phyloP scores from a whole-genome alignment of 2,329 filamentous ascomycete genomes.

The Colletotrichum abscissum region DNA sequence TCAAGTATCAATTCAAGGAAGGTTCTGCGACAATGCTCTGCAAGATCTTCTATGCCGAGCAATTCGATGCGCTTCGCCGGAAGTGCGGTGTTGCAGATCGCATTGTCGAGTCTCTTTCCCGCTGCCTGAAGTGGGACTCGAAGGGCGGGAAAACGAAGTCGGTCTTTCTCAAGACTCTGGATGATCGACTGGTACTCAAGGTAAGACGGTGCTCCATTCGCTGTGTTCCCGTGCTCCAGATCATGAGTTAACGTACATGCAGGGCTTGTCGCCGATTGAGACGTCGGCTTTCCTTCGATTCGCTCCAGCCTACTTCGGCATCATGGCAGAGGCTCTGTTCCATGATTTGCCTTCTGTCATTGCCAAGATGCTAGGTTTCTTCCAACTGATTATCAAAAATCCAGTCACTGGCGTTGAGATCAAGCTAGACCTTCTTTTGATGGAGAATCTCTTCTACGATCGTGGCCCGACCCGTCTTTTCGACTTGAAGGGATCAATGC shows the following conservation, averaged over 20 bases:
- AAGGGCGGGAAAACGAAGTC: conserved; percentile 98
- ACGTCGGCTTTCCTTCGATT: conserved; percentile 95
- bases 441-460: conserved; percentile 99
- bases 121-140: conserved; percentile 97
- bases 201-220: conserved; percentile 39
- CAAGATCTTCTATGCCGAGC: conserved; percentile 98
- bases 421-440: conserved; percentile 92
- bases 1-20: conserved; percentile 95
- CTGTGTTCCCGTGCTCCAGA: not conserved
- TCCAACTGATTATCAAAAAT: conserved; percentile 97
- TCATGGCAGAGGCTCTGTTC: conserved; percentile 96
- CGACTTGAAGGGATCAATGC: conserved; percentile 97
- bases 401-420: conserved; percentile 91
- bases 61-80: conserved; percentile 92
- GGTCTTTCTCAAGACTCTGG: conserved; percentile 94
- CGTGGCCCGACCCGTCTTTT: conserved; percentile 90
- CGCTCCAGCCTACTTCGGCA: conserved; percentile 95
- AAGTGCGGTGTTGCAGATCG: conserved; percentile 95
- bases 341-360: conserved; percentile 96
- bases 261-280: conserved; percentile 90
- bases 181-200: conserved; percentile 94
- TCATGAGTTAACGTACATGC: conserved; percentile 41
- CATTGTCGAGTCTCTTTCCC: conserved; percentile 93
- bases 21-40: conserved; percentile 95
- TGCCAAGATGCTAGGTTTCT: conserved; percentile 99